Evolutionary conservation across 495 filamentous ascomycete species (phyloP), one percentile per base, ranked within the genome.

Genomic region (Thermochaetoides thermophila): DNA sequence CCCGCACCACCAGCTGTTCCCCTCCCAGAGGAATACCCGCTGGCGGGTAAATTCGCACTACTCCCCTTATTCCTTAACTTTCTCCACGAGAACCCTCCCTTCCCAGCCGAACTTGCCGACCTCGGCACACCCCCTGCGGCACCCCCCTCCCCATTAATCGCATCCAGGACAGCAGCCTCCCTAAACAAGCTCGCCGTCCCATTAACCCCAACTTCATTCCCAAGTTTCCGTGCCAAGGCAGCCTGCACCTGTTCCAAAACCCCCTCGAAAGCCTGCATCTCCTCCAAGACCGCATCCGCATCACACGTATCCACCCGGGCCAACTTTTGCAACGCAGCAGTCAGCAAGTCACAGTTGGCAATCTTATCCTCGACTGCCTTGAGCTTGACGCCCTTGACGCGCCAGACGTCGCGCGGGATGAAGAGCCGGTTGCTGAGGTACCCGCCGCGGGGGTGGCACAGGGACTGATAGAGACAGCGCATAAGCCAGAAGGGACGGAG

Each of bases 401-500:
- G 71, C 89, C 89, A 97, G 9, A 86, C 81, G 43, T 96, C 86
- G 14, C 82, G 69, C 5, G 89, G 91, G 4, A 97, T 65, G 46
- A 96, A 96, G 1, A 96, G 67, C 39, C 82, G 82, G 17, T 75
- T 84, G 18, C 87, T 89, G 12, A 97, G 50, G 51, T 93, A 97
- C 6, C 85, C 89, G 17, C 89, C 89, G 14, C 81, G 77, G 4
- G 86, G 81, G 49, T 96, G 85, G 14, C 78, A 76, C 18, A 96
- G 73, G 2, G 86, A 94, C 49, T 96, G 84, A 52, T 87, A 93
- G 14, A 97, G 64, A 32, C 77, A 78, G 32, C 91, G 70, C 78
- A 97, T 87, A 12, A 96, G 69, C 91, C 91, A 96, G 57, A 92
- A 96, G 3, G 89, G 89, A 10, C 89, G 76, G 1, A 92, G 69